Conservation (phyloP, 257 asterid genomes). For the Agastache rugosa region DNA sequence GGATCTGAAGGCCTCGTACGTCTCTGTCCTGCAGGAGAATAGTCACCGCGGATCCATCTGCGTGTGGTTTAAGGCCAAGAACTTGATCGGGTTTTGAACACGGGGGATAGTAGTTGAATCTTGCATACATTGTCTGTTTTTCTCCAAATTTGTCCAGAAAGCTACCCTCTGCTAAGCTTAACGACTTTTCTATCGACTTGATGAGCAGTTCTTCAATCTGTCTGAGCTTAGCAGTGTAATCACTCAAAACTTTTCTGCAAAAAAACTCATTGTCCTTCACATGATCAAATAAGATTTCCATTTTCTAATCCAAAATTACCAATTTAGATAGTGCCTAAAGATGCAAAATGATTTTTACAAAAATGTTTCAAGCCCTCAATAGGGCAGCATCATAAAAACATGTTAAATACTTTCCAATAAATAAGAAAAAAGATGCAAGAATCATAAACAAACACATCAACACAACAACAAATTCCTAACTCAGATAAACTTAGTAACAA, state of each 20-base stretch:
- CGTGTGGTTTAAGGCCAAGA: conserved; percentile 73
- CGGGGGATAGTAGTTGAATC: conserved; percentile 76
- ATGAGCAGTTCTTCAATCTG: conserved; percentile 41
- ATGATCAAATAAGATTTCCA: too few species aligned
- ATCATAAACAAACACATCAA: background rate
- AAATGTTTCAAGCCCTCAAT: background rate
- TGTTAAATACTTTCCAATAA: too few species aligned
- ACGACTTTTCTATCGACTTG: conserved; percentile 54
- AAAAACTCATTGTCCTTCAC: background rate
- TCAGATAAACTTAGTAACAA: background rate
- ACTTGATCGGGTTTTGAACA: conserved; percentile 67
- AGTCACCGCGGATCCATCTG: conserved; percentile 67
- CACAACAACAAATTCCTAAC: background rate
- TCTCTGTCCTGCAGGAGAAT: conserved; percentile 63
- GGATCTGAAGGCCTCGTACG: conserved; percentile 73
- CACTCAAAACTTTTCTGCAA: conserved; percentile 48
- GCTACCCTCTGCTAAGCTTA: conserved; percentile 50
- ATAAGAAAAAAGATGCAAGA: background rate
- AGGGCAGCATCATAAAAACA: background rate
- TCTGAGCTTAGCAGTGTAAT: conserved; percentile 39
- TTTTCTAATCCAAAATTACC: too few species aligned
- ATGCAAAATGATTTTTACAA: background rate
- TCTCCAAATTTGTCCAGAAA: conserved; percentile 57
- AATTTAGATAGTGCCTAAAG: background rate
- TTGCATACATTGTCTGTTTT: conserved; percentile 36